Percentiles rank a stretch among this genome's conserved stretches.
These are phyloP conservation scores for Cordyceps cicadae DNA, from an alignment of 2,329 filamentous ascomycete species.

Conservation along the genomic window DNA sequence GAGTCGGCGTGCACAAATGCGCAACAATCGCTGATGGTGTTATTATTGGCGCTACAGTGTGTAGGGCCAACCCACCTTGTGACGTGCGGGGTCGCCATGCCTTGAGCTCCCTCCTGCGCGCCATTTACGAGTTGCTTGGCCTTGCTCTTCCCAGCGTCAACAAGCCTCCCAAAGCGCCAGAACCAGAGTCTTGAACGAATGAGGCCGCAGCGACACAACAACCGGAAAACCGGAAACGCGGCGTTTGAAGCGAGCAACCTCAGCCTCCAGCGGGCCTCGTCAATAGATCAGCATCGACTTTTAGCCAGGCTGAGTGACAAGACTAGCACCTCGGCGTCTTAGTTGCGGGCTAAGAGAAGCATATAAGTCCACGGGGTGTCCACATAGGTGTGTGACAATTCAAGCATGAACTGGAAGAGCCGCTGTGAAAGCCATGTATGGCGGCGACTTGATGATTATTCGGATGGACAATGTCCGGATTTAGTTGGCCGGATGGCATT, in stretches of 20 bases:
- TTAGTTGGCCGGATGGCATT: background rate
- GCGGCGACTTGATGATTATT: background rate
- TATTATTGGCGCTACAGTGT: background rate
- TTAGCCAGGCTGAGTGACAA: background rate
- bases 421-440: background rate
- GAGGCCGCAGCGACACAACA: background rate
- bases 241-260: background rate
- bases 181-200: background rate
- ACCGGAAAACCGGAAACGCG: background rate
- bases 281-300: background rate
- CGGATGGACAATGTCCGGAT: background rate
- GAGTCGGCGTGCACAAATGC: conserved; percentile 6
- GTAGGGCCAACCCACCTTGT: conserved; percentile 6
- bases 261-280: background rate
- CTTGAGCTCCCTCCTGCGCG: conserved; percentile 1
- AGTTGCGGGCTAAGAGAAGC: background rate
- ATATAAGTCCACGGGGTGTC: too few relatives aligned
- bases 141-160: background rate
- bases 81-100: conserved; percentile 6
- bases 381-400: background rate
- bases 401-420: conserved; percentile 1
- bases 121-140: background rate
- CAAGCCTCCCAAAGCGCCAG: background rate
- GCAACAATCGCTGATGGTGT: background rate
- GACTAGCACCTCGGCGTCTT: conserved; percentile 1